Conservation (phyloP, 257 asterid genomes). For the Linaria vulgaris region DNA sequence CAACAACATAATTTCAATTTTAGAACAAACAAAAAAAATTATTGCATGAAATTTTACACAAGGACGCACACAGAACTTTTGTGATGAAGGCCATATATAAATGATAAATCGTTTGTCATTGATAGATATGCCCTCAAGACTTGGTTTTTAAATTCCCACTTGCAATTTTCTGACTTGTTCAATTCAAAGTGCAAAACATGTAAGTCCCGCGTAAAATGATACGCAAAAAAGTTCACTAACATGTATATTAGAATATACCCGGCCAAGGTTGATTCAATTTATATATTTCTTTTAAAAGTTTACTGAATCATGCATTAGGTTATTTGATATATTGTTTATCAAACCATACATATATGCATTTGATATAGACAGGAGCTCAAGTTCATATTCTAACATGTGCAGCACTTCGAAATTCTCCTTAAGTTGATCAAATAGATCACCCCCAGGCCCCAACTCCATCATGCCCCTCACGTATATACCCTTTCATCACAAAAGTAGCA, state of each 20-base stretch:
- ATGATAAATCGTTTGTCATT: too few species aligned
- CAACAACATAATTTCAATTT: too few species aligned
- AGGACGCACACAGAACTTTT: too few species aligned
- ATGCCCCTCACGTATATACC: conserved; percentile 11
- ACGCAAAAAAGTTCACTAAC: background rate
- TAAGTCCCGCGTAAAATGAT: background rate
- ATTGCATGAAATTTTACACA: too few species aligned
- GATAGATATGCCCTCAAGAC: too few species aligned
- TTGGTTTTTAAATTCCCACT: too few species aligned
- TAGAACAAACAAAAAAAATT: too few species aligned
- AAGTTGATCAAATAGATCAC: too few species aligned
- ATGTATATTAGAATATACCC: background rate
- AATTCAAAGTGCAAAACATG: background rate
- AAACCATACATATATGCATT: background rate
- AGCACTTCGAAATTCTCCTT: conserved; percentile 4
- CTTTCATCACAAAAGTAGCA: background rate
- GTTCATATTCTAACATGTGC: conserved; percentile 10
- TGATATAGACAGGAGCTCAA: background rate
- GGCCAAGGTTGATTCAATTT: too few species aligned
- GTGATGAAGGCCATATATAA: too few species aligned
- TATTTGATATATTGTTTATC: background rate
- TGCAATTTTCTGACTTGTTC: background rate
- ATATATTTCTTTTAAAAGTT: too few species aligned
- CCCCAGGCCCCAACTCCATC: background rate
- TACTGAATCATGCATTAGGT: background rate